These are phyloP conservation scores for Ganoderma multipileum DNA, from an alignment of 1,284 basidiomycete species.

Conservation along the genomic window DNA sequence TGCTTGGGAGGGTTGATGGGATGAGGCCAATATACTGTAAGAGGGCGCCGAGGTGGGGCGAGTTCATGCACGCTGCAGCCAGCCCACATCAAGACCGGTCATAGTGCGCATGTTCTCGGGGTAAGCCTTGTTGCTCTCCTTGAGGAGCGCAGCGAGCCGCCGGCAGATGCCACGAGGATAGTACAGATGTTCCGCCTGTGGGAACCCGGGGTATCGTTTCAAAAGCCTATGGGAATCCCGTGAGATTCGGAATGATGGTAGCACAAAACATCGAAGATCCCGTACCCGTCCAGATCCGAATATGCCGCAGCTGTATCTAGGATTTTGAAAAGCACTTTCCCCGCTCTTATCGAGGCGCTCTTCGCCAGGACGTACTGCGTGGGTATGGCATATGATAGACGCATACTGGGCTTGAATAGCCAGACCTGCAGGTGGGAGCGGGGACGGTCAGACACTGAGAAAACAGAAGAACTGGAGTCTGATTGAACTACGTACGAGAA, in stretches of 20 bases:
- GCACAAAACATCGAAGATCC: constrained; percentile 49
- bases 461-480: not conserved
- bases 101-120: constrained; percentile 76
- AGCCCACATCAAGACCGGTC: constrained; percentile 82
- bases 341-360: constrained; percentile 66
- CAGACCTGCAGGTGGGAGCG: constrained; percentile 62
- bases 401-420: constrained; percentile 89
- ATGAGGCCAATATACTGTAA: not conserved
- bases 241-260: constrained; percentile 10
- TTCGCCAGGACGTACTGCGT: constrained; percentile 65
- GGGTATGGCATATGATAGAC: constrained; percentile 71
- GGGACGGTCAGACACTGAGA: constrained; percentile 1
- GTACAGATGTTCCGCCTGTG: constrained; percentile 81
- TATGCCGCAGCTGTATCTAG: constrained; percentile 59
- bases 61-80: constrained; percentile 57
- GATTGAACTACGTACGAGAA: constrained; percentile 63
- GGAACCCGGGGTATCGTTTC: constrained; percentile 77
- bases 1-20: not conserved
- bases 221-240: constrained; percentile 13
- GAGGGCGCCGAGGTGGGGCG: not conserved
- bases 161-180: constrained; percentile 67
- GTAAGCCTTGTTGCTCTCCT: constrained; percentile 66
- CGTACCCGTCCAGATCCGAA: constrained; percentile 48
- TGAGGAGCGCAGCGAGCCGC: constrained; percentile 67
- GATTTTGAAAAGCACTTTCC: constrained; percentile 81